Conservation (phyloP, 2,329 filamentous ascomycete genomes). For the Samsoniella hepiali region DNA sequence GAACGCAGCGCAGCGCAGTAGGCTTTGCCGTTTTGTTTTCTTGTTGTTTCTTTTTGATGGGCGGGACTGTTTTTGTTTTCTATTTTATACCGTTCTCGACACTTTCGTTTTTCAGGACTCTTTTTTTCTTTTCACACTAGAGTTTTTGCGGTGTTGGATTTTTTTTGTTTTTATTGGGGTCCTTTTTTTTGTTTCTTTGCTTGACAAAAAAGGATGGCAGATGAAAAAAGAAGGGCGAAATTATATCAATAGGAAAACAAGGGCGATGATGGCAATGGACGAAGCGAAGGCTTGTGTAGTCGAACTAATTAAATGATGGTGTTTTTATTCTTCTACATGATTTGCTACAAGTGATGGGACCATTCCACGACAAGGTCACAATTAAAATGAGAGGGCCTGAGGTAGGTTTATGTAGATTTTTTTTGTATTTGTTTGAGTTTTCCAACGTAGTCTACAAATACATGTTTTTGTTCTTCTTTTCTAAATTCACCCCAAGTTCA, state of each 20-base stretch:
- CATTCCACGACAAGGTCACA: not conserved
- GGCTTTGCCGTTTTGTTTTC: not conserved
- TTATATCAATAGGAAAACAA: not conserved
- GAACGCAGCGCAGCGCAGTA: not conserved
- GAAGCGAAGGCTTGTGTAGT: not conserved
- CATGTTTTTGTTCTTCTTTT: not conserved
- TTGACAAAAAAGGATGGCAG: not conserved
- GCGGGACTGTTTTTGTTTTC: not conserved
- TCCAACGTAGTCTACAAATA: conserved; percentile 4
- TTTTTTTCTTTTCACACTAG: not conserved
- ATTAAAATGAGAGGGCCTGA: not conserved
- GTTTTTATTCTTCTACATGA: not conserved
- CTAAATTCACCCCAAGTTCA: not conserved
- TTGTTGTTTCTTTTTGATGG: not conserved
- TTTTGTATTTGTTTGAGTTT: not conserved
- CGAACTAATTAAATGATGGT: not conserved
- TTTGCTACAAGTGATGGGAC: no score
- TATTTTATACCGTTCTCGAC: conserved; percentile 1
- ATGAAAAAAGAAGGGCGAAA: not conserved
- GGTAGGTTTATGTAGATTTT: not conserved
- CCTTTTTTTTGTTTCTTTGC: not conserved
- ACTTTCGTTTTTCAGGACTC: not conserved
- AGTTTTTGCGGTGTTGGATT: conserved; percentile 1
- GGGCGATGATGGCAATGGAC: not conserved
- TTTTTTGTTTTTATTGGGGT: not conserved